Percentiles rank a stretch among this genome's conserved stretches.
Conservation (phyloP, 371 early-diverging fungal genomes). For the Batkoa obscura region DNA sequence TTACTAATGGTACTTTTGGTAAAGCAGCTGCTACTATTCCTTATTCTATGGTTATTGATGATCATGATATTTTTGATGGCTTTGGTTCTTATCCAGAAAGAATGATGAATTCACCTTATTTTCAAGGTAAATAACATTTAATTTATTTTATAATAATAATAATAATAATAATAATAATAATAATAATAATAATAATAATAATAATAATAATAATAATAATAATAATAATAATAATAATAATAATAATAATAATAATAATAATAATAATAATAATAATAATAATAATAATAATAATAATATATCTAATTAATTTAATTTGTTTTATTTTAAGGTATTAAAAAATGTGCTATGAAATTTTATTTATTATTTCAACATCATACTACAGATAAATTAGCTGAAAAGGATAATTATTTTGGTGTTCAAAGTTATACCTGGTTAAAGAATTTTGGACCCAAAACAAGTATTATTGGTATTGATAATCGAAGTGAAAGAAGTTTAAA, state of each 20-base stretch:
- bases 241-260: too few relatives aligned
- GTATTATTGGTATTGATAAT: slow-evolving; percentile 48
- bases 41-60: slow-evolving; percentile 54
- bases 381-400: slow-evolving; percentile 26
- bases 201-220: too few relatives aligned
- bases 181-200: too few relatives aligned
- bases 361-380: slow-evolving; percentile 73
- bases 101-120: slow-evolving; percentile 32
- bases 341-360: slow-evolving; percentile 56
- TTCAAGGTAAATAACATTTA: slow-evolving; percentile 15
- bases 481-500: slow-evolving; percentile 51
- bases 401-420: slow-evolving; percentile 41
- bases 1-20: slow-evolving; percentile 37
- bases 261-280: too few relatives aligned
- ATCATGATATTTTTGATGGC: slow-evolving; percentile 66
- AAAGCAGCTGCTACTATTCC: slow-evolving; percentile 50
- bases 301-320: background rate
- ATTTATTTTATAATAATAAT: too few relatives aligned
- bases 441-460: slow-evolving; percentile 44
- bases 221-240: too few relatives aligned
- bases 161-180: too few relatives aligned
- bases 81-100: slow-evolving; percentile 70
- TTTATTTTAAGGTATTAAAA: slow-evolving; percentile 17
- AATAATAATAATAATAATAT: too few relatives aligned
- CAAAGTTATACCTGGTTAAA: slow-evolving; percentile 17